phyloP scores from a whole-genome alignment of 768 basidiomycete genomes.

The Mycena venus region DNA sequence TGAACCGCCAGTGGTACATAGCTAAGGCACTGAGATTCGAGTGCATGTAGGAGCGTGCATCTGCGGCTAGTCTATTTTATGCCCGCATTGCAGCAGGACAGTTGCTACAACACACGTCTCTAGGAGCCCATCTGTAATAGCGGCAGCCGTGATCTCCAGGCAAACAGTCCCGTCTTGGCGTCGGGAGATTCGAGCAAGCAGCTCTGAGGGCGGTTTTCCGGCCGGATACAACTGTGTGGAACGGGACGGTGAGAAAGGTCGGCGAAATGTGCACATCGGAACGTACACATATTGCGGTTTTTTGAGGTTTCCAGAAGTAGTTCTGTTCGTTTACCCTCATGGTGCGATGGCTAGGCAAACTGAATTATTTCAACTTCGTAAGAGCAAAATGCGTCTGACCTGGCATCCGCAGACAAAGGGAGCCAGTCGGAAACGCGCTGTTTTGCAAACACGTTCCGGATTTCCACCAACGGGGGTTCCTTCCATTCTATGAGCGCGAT shows the following conservation, averaged over 20 bases:
- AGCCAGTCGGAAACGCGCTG: constrained; percentile 54
- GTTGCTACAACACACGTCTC: constrained; percentile 54
- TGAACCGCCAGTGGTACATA: too few species aligned
- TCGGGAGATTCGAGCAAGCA: constrained; percentile 35
- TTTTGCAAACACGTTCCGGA: constrained; percentile 44
- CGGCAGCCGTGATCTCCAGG: constrained; percentile 55
- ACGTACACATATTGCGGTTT: constrained; percentile 47
- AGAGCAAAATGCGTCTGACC: constrained; percentile 32
- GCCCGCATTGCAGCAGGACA: constrained; percentile 53
- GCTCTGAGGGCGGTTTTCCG: constrained; percentile 40
- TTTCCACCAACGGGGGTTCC: constrained; percentile 43
- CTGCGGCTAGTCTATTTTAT: constrained; percentile 49
- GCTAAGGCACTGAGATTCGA: too few species aligned
- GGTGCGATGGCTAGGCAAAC: constrained; percentile 42
- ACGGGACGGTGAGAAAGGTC: background rate
- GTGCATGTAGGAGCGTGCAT: too few species aligned
- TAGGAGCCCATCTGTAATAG: constrained; percentile 52
- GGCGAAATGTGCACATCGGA: too few species aligned
- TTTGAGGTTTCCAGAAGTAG: constrained; percentile 54
- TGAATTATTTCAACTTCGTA: background rate
- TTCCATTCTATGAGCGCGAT: constrained; percentile 56
- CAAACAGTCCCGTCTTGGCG: constrained; percentile 43
- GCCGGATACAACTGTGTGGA: constrained; percentile 47
- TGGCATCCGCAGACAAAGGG: constrained; percentile 48
- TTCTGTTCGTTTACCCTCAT: constrained; percentile 48